A percentile compares a stretch with the other conserved stretches of the same genome.
phyloP scores from a whole-genome alignment of 163 green algal species.

The Chlorella variabilis region DNA sequence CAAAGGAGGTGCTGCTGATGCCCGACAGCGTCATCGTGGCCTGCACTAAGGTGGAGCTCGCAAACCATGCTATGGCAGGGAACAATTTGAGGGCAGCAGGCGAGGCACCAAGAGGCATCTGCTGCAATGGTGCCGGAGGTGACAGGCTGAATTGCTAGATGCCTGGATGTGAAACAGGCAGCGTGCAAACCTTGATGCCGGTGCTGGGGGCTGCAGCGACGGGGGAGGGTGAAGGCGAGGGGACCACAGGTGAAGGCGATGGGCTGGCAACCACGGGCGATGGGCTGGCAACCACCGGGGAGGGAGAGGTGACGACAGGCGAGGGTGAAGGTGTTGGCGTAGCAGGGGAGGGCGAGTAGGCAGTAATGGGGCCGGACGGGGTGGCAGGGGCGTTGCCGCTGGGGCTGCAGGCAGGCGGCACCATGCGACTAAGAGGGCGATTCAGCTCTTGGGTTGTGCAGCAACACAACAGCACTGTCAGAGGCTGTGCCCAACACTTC shows the following conservation, averaged over 20 bases:
- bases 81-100: too few species aligned
- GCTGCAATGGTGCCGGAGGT: too few species aligned
- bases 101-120: too few species aligned
- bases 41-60: too few species aligned
- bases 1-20: not conserved
- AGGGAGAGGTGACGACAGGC: not conserved
- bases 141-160: too few species aligned
- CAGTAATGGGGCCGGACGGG: not conserved
- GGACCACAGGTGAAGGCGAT: not conserved
- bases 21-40: not conserved
- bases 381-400: not conserved
- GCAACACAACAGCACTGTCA: too few species aligned
- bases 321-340: not conserved
- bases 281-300: not conserved
- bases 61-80: too few species aligned
- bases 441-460: too few species aligned
- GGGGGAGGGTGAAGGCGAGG: slow-evolving; percentile 9
- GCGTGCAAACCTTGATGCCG: slow-evolving; percentile 15
- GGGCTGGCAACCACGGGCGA: not conserved
- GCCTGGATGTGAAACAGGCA: too few species aligned
- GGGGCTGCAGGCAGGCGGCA: slow-evolving; percentile 9
- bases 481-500: too few species aligned
- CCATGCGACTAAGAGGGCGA: not conserved
- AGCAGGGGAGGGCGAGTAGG: not conserved
- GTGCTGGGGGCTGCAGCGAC: not conserved